Evolutionary conservation across 164 flowering plant genomes (phyloP).

Genomic region (Aristolochia contorta): DNA sequence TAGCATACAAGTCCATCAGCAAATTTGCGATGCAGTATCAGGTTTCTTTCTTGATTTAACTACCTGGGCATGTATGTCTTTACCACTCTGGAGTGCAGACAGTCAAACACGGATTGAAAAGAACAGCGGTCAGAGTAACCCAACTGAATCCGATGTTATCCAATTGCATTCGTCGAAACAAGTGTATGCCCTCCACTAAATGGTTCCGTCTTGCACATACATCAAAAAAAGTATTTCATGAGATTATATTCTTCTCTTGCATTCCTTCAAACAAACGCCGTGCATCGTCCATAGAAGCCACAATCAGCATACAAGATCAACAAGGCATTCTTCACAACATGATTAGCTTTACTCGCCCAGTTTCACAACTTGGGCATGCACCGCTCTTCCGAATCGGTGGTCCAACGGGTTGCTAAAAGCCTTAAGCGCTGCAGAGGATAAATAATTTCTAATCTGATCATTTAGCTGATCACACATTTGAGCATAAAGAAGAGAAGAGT

Average conservation of each 20-base stretch:
- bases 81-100: constrained; percentile 22
- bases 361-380: constrained; percentile 36
- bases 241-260: constrained; percentile 30
- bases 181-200: constrained; percentile 19
- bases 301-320: constrained; percentile 17
- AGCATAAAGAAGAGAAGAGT: constrained; percentile 22
- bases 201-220: constrained; percentile 13
- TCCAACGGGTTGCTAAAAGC: constrained; percentile 16
- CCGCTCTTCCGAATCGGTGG: constrained; percentile 18
- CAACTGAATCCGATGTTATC: constrained; percentile 30
- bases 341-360: constrained; percentile 21
- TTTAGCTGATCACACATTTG: constrained; percentile 11
- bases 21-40: constrained; percentile 24
- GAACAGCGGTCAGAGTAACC: constrained; percentile 27
- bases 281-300: constrained; percentile 23
- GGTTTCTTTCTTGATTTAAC: constrained; percentile 26
- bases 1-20: constrained; percentile 36
- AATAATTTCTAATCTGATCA: constrained; percentile 9
- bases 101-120: constrained; percentile 21
- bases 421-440: constrained; percentile 31
- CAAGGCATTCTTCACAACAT: constrained; percentile 37
- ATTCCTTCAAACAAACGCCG: constrained; percentile 28
- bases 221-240: constrained; percentile 32
- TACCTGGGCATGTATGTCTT: constrained; percentile 34
- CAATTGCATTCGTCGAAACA: constrained; percentile 23